Conservation (phyloP, 345 rosid genomes). For the Geranium brycei region DNA sequence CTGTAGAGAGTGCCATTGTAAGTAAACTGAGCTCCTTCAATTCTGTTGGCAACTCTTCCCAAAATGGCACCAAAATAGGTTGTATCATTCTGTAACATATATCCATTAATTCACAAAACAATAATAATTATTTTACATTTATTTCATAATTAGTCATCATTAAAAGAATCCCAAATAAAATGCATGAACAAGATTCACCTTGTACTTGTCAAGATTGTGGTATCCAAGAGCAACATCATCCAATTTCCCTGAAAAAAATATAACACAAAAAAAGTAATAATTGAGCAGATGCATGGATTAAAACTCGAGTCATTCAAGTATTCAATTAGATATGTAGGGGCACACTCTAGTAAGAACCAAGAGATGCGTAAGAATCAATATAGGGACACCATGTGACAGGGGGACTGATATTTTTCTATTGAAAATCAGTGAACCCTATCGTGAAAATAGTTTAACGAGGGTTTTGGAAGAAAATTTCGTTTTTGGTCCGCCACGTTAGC, state of each 20-base stretch:
- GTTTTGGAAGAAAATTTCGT: too few species aligned
- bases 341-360: too few species aligned
- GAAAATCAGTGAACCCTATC: too few species aligned
- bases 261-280: neutral
- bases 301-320: neutral
- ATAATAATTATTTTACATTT: neutral
- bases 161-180: too few species aligned
- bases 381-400: too few species aligned
- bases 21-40: slow-evolving; percentile 44
- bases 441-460: too few species aligned
- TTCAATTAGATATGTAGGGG: too few species aligned
- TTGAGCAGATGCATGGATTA: neutral
- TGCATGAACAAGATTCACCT: slow-evolving; percentile 17
- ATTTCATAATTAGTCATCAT: neutral
- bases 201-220: slow-evolving; percentile 25
- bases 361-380: too few species aligned
- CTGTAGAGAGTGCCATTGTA: slow-evolving; percentile 46
- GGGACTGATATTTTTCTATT: too few species aligned
- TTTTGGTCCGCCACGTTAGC: too few species aligned
- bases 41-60: slow-evolving; percentile 85
- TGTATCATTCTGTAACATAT: slow-evolving; percentile 37
- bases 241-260: slow-evolving; percentile 27
- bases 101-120: neutral
- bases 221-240: slow-evolving; percentile 48
- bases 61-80: slow-evolving; percentile 71